Base-by-base conservation (phyloP, 805 yeast species). In the Blastobotrys robertii region DNA sequence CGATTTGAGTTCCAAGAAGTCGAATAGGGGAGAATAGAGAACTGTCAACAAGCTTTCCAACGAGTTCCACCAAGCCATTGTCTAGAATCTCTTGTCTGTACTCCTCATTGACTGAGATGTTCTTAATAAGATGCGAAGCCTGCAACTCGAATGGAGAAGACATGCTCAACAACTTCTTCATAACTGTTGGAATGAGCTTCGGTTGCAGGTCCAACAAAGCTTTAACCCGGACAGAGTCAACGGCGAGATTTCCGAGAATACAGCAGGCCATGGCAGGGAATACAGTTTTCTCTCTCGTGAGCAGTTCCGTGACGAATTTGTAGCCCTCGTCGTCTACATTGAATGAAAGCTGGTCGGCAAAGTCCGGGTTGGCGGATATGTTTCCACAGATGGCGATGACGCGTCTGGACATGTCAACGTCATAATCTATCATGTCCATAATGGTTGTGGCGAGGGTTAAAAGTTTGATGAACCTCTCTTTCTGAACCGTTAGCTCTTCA, bases 41-140 rank as follows among this genome's bases (percentile, higher is more conserved):
- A 4, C 33, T 14, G 3, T 29, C 44, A 9, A 44, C 2, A 13
- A 50, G 38, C 35, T 44, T 39, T 4, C 37, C 14, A 8, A 49
- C 39, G 15, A 50, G 19, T 3, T 30, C 38, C 4, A 30, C 10
- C 6, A 43, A 48, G 9, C 41, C 50, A 15, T 32, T 14, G n/a
- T 41, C 28, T 10, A 38, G 28, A 7, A 43, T 38, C 12, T 30
- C 28, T 4, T 15, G 7, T 28, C 16, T 22, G 22, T 32, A 30
- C 10, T 38, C 39, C 12, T 16, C 30, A 16, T 13, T 22, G 9
- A 38, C 33, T 2, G 46, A 39, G 1, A 50, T 13, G 12, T 42
- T 46, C 37, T 49, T 40, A 14, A 50, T 37, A 34, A 50, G 22
- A 38, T 50, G 52, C 9, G 43, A 39, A n/a, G 46, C 39, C 38